Conservation (phyloP, 2,329 filamentous ascomycete species). For the Claviceps digitariae region DNA sequence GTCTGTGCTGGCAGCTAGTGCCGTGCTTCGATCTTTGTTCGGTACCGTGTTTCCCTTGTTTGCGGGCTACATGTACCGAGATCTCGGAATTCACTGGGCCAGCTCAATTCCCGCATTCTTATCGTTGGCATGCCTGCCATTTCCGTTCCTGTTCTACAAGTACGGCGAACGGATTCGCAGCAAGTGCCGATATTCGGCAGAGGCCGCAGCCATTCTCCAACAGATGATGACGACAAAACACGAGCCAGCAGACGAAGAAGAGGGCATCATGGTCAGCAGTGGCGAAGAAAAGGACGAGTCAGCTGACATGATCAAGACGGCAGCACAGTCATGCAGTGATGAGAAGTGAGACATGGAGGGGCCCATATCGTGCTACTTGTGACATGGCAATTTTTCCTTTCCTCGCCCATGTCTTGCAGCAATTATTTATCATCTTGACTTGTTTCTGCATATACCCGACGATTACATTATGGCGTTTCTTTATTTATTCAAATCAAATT, state of each 20-base stretch:
- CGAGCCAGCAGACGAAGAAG: slow-evolving; percentile 15
- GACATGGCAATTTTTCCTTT: no score
- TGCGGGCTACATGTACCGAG: slow-evolving; percentile 43
- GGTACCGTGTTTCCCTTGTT: slow-evolving; percentile 63
- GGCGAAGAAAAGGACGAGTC: slow-evolving; percentile 13
- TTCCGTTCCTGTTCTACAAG: slow-evolving; percentile 64
- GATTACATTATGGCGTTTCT: no score
- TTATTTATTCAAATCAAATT: no score
- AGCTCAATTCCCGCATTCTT: slow-evolving; percentile 61
- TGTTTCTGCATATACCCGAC: no score
- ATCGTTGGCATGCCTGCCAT: slow-evolving; percentile 55
- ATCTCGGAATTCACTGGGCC: slow-evolving; percentile 64
- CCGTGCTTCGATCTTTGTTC: slow-evolving; percentile 57
- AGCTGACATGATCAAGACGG: neutral
- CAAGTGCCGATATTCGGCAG: slow-evolving; percentile 55
- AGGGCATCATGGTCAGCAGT: slow-evolving; percentile 12
- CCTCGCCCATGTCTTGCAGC: no score
- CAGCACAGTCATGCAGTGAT: neutral
- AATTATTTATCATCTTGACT: no score
- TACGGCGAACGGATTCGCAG: slow-evolving; percentile 51
- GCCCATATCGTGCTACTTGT: no score
- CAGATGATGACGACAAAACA: slow-evolving; percentile 24
- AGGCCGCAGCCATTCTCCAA: slow-evolving; percentile 48
- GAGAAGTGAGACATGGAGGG: no score
- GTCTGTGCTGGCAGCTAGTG: slow-evolving; percentile 59